Evolutionary conservation across 768 basidiomycete species (phyloP).

Genomic region (Amanita exitialis): DNA sequence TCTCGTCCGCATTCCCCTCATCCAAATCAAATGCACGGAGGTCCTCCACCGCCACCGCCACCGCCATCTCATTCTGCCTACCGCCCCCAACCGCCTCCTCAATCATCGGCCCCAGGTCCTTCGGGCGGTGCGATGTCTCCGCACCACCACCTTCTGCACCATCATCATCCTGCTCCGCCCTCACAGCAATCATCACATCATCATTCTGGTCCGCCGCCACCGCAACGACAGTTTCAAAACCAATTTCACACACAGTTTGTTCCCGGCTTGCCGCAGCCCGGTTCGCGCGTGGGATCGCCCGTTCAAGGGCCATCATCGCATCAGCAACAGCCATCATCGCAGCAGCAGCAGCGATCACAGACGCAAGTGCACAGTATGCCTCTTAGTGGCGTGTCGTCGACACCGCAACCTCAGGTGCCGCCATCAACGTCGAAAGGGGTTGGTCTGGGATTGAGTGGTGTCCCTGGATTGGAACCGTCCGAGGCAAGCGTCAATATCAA

Average conservation of each 20-base stretch:
- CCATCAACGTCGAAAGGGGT: not conserved
- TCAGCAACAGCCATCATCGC: slow-evolving; percentile 5
- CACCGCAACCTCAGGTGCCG: not conserved
- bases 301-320: not conserved
- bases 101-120: not conserved
- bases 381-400: not conserved
- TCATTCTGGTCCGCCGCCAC: slow-evolving; percentile 7
- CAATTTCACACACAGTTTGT: slow-evolving; percentile 18
- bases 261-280: slow-evolving; percentile 10
- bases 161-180: slow-evolving; percentile 6
- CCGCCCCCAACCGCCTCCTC: slow-evolving; percentile 4
- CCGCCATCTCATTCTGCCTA: slow-evolving; percentile 2
- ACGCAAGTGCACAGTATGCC: not conserved
- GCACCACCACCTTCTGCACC: slow-evolving; percentile 3
- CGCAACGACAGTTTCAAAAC: slow-evolving; percentile 17
- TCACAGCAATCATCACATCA: slow-evolving; percentile 7
- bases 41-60: not conserved
- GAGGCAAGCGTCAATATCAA: slow-evolving; percentile 1
- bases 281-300: slow-evolving; percentile 5
- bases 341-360: not conserved
- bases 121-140: slow-evolving; percentile 1
- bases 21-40: slow-evolving; percentile 2
- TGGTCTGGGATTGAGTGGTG: slow-evolving; percentile 1
- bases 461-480: slow-evolving; percentile 5
- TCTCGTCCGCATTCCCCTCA: slow-evolving; percentile 6